These are phyloP conservation scores for Trichoderma orchidacearum DNA, from an alignment of 495 filamentous ascomycete genomes.

Conservation along the genomic window DNA sequence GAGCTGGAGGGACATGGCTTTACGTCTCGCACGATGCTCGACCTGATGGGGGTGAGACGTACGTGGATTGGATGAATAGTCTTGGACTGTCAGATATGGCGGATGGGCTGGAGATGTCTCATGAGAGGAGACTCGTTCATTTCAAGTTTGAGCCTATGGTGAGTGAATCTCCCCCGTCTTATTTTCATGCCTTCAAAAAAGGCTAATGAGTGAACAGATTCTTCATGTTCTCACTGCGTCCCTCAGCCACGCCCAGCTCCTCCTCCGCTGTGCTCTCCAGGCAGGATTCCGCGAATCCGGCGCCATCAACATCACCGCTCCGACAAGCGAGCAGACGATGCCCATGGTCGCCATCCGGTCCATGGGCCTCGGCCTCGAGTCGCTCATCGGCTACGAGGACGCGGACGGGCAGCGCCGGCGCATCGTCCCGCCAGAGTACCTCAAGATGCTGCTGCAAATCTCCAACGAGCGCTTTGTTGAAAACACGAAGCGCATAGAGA, in stretches of 20 bases:
- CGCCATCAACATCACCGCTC: slow-evolving; percentile 35
- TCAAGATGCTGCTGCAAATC: slow-evolving; percentile 49
- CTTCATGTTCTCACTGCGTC: slow-evolving; percentile 73
- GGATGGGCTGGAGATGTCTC: background rate
- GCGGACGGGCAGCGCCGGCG: slow-evolving; percentile 19
- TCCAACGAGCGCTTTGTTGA: slow-evolving; percentile 65
- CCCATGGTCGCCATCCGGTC: slow-evolving; percentile 78
- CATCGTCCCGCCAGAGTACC: slow-evolving; percentile 41
- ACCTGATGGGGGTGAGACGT: slow-evolving; percentile 18
- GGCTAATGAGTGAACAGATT: slow-evolving; percentile 42
- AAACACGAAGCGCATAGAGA: slow-evolving; percentile 55
- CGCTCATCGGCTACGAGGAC: slow-evolving; percentile 49
- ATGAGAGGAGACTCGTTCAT: slow-evolving; percentile 50
- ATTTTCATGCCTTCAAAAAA: slow-evolving; percentile 6
- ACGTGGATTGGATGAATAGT: background rate
- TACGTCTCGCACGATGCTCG: slow-evolving; percentile 70
- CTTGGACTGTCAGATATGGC: background rate
- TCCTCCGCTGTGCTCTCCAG: slow-evolving; percentile 59
- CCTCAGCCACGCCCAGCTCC: slow-evolving; percentile 51
- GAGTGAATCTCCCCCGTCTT: slow-evolving; percentile 11
- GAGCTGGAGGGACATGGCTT: slow-evolving; percentile 68
- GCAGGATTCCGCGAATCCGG: slow-evolving; percentile 87
- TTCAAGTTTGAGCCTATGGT: slow-evolving; percentile 96
- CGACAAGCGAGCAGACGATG: slow-evolving; percentile 24
- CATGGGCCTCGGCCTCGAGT: slow-evolving; percentile 65